A percentile compares a stretch with the other conserved stretches of the same genome.
Conservation (phyloP, 371 early-diverging fungal species). For the Blyttiomyces sp. region DNA sequence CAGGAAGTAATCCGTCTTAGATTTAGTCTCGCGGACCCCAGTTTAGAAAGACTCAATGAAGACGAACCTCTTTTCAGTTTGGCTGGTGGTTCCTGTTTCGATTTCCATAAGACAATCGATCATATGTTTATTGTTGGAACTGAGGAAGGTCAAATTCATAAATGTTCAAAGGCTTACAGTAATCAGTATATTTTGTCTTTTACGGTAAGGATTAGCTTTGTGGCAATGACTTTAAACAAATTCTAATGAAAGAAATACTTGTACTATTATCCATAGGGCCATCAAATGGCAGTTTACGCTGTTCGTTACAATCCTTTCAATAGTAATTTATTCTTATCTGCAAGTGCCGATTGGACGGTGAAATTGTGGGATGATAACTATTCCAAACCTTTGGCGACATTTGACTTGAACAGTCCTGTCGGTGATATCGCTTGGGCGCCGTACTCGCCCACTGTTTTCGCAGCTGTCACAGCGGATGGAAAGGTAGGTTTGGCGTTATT, state of each 20-base stretch:
- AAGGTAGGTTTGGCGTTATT: no score
- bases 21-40: conserved; percentile 31
- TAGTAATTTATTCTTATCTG: conserved; percentile 47
- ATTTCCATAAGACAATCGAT: conserved; percentile 49
- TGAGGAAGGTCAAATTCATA: conserved; percentile 55
- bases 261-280: conserved; percentile 35
- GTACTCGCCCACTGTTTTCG: conserved; percentile 55
- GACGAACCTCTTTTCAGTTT: conserved; percentile 41
- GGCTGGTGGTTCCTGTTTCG: conserved; percentile 54
- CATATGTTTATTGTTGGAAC: conserved; percentile 59
- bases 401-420: conserved; percentile 52
- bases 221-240: no score
- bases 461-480: conserved; percentile 54
- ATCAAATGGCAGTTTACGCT: conserved; percentile 56
- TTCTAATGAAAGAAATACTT: not conserved
- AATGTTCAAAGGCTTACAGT: conserved; percentile 56
- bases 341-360: conserved; percentile 58
- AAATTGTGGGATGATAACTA: conserved; percentile 57
- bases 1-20: conserved; percentile 46
- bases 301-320: conserved; percentile 54
- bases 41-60: conserved; percentile 11
- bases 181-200: conserved; percentile 49
- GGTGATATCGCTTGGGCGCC: conserved; percentile 60
- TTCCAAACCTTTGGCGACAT: conserved; percentile 45
- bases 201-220: conserved; percentile 32